These are phyloP conservation scores for Pleoardoris graminearum DNA, from an alignment of 2,329 filamentous ascomycete genomes.

Conservation along the genomic window DNA sequence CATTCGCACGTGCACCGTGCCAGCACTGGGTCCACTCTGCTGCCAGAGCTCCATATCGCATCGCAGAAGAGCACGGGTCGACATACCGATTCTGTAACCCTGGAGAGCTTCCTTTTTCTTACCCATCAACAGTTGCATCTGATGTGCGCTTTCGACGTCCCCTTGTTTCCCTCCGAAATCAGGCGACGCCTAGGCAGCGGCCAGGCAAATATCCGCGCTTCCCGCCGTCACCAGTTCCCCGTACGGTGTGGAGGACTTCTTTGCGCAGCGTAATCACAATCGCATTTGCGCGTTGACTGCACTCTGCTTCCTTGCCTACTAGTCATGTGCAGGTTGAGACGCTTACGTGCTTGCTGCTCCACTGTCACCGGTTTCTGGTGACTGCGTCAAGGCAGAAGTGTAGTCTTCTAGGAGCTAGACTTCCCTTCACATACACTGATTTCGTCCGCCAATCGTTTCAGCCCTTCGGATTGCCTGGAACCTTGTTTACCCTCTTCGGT, in stretches of 20 bases:
- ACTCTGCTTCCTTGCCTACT: slow-evolving; percentile 23
- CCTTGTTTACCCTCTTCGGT: slow-evolving; percentile 14
- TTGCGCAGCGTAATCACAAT: slow-evolving; percentile 12
- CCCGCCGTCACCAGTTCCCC: slow-evolving; percentile 23
- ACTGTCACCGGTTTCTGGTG: slow-evolving; percentile 39
- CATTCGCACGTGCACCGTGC: too few relatives aligned
- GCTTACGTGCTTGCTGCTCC: slow-evolving; percentile 13
- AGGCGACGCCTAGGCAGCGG: slow-evolving; percentile 37
- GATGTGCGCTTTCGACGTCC: background rate
- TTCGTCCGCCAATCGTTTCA: slow-evolving; percentile 15
- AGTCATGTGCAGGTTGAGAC: slow-evolving; percentile 21
- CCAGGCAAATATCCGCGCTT: slow-evolving; percentile 13
- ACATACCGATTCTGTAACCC: background rate
- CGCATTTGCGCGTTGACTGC: slow-evolving; percentile 18
- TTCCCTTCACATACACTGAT: slow-evolving; percentile 16
- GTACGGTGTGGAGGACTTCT: slow-evolving; percentile 31
- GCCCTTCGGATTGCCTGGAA: slow-evolving; percentile 16
- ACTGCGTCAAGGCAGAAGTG: slow-evolving; percentile 36
- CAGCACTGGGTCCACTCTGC: too few relatives aligned
- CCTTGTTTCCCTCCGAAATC: slow-evolving; percentile 2
- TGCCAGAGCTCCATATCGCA: background rate
- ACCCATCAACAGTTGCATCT: background rate
- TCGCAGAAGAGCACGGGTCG: background rate
- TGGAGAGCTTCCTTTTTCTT: background rate
- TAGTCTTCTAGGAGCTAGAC: slow-evolving; percentile 19